Conservation (phyloP, 208 protist species). For the Acanthamoeba healyi region DNA sequence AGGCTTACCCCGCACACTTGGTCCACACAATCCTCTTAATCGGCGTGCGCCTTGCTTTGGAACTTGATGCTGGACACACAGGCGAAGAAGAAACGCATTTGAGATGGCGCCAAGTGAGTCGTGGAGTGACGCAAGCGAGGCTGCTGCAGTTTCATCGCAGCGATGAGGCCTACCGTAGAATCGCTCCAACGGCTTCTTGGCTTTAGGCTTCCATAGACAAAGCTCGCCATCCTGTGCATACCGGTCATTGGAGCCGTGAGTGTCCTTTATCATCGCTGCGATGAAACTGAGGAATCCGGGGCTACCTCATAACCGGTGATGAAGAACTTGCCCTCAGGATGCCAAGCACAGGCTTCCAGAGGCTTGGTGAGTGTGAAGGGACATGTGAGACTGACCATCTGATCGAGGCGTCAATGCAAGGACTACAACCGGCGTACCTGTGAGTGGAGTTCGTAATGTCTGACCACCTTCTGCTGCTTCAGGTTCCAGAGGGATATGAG, state of each 20-base stretch:
- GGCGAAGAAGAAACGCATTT: too few relatives aligned
- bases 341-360: constrained; percentile 24
- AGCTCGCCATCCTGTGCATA: constrained; percentile 36
- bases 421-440: too few relatives aligned
- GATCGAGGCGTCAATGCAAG: too few relatives aligned
- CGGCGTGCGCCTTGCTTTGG: constrained; percentile 4
- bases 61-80: neutral
- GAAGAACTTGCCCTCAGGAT: constrained; percentile 54
- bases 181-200: constrained; percentile 31
- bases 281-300: too few relatives aligned
- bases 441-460: constrained; percentile 39
- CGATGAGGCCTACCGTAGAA: too few relatives aligned
- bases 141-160: too few relatives aligned
- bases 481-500: constrained; percentile 3
- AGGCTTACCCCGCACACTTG: constrained; percentile 14
- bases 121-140: too few relatives aligned
- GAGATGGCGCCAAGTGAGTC: too few relatives aligned
- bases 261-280: neutral
- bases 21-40: neutral
- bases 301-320: constrained; percentile 45
- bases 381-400: too few relatives aligned
- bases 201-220: constrained; percentile 26
- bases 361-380: too few relatives aligned
- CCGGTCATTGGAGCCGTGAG: too few relatives aligned
- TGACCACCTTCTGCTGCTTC: constrained; percentile 10